phyloP scores from a whole-genome alignment of 1,139 yeast species.

The Zygosaccharomyces sapae region DNA sequence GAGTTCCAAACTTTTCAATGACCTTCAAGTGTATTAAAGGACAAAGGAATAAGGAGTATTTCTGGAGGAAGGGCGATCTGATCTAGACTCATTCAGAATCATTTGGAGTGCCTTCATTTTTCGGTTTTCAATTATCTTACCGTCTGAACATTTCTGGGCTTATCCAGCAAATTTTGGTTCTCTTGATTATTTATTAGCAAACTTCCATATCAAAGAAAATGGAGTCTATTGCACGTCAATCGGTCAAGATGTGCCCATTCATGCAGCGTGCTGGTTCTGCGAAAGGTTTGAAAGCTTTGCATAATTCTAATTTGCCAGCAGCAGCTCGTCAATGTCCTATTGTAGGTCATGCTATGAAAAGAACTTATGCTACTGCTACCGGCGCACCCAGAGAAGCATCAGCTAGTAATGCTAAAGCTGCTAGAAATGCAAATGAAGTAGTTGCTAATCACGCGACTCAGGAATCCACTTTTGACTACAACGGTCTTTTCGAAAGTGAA shows the following conservation, averaged over 20 bases:
- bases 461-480: conserved; percentile 58
- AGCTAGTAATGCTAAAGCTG: conserved; percentile 39
- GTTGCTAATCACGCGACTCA: conserved; percentile 37
- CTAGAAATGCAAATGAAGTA: conserved; percentile 34
- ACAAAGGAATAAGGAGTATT: neutral
- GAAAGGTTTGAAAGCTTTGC: conserved; percentile 52
- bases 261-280: conserved; percentile 59
- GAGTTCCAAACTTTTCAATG: neutral
- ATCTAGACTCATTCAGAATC: neutral
- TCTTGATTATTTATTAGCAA: no score
- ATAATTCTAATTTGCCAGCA: conserved; percentile 47
- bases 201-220: conserved; percentile 36
- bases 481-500: conserved; percentile 58
- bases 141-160: no score
- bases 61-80: neutral
- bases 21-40: neutral
- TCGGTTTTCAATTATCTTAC: no score
- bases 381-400: conserved; percentile 35
- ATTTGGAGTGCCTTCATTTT: neutral
- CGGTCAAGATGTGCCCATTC: conserved; percentile 81
- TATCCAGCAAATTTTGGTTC: no score
- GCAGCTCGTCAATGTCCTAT: conserved; percentile 82
- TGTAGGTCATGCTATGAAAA: conserved; percentile 68
- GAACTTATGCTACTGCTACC: conserved; percentile 26
- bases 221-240: conserved; percentile 78